Base-by-base conservation (phyloP, 2,329 filamentous ascomycete genomes). In the Ascochyta koolunga region DNA sequence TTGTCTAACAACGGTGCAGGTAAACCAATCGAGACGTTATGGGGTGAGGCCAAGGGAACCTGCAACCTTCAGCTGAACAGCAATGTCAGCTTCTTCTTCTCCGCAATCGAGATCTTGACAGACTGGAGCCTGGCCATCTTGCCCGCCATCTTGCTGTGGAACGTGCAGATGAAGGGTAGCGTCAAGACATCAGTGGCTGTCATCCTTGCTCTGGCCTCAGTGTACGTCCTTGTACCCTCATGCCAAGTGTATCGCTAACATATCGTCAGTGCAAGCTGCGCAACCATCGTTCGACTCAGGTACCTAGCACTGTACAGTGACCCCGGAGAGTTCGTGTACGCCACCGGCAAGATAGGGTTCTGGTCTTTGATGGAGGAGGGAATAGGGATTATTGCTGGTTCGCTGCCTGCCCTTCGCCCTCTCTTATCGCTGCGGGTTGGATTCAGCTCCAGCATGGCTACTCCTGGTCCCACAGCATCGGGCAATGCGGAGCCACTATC, bases 281-380 rank as follows among this genome's bases (percentile, higher is more conserved):
- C 69, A 22, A 73, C 65, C 27, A 69, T 74, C 40, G 64, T 80
- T 46, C 76, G 78, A n/a, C 76, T 79, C 15, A 73, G 75, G 15
- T 80, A 74, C 56, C 72, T 78, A 21, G 73, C 75, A 31, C 68
- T 74, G 11, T 76, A 79, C 51, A 67, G 61, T n/a, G 63, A 79
- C 35, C 70, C 73, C 4, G 52, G 60, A 10, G 75, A 79, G 45
- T 79, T 75, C 59, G 72, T 79, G 64, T 77, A 67, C 62, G 64
- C 68, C 48, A 72, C 76, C 8, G 76, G 75, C 31, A 72, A 76
- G 39, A 78, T 79, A 31, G 75, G 74, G 0, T 70, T 79, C 45
- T 79, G 78, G 77, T 78, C 77, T 6, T 64, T 80, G 32, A 69
- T 77, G 39, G 79, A 80, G 58, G 76, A 77, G 54, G 79, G 76